Conservation (phyloP, 306 rosid species). For the Datisca glomerata region DNA sequence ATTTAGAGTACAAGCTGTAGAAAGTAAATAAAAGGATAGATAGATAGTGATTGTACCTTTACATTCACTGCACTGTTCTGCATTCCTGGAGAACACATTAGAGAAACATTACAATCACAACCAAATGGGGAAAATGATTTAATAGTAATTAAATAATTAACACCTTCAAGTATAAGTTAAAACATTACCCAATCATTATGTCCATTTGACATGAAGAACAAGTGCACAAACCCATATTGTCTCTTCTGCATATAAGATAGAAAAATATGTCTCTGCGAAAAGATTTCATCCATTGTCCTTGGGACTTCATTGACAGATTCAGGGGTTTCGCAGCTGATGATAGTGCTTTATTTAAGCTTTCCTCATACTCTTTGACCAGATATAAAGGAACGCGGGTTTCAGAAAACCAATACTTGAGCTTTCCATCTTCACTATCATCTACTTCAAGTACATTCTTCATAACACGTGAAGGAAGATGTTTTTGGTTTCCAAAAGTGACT, state of each 20-base stretch:
- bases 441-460: constrained; percentile 67
- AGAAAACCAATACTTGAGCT: constrained; percentile 67
- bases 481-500: constrained; percentile 77
- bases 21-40: no score
- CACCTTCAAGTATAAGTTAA: constrained; percentile 1
- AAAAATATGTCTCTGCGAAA: constrained; percentile 48
- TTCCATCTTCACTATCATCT: constrained; percentile 49
- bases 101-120: constrained; percentile 11
- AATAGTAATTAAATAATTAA: constrained; percentile 1
- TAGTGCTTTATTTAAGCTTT: constrained; percentile 21
- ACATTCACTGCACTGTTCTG: constrained; percentile 60
- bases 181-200: constrained; percentile 42
- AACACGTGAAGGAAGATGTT: constrained; percentile 87
- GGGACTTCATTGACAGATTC: constrained; percentile 29
- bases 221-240: constrained; percentile 40
- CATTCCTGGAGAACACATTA: constrained; percentile 47
- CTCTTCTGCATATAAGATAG: constrained; percentile 80
- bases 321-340: constrained; percentile 27
- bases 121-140: background rate
- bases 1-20: no score
- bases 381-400: constrained; percentile 77
- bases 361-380: constrained; percentile 79
- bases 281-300: constrained; percentile 32
- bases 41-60: constrained; percentile 75
- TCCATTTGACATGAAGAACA: constrained; percentile 67